Evolutionary conservation across 306 rosid species (phyloP), one percentile per base, ranked within the genome.

Genomic region (Carpinus viminea): DNA sequence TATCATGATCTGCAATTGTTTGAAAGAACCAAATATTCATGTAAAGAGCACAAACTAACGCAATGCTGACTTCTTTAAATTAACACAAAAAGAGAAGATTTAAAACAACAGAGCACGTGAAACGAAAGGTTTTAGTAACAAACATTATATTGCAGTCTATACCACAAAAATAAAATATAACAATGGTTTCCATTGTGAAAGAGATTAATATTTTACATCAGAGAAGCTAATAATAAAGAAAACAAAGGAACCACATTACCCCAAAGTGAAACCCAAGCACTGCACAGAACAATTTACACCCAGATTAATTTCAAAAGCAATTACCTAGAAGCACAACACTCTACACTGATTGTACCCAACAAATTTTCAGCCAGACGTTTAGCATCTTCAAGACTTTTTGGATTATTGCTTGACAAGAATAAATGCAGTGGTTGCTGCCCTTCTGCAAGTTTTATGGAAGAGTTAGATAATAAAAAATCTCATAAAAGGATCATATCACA

Each of bases 241-340:
- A 59, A 59, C 21, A 34, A 10, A 57, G 64, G 65, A 21, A 24
- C 36, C 5, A 24, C 7, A 59, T 20, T 9, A 59, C 65, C 65
- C 36, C 38, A 11, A 53, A 26, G 6, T 36, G 36, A 56, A 48
- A 69, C 16, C 69, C 55, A 56, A 2, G 70, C 68, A 47, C 54
- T 20, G 70, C 24, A 46, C 9, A 45, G 51, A 80, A 18, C 26
- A 66, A 38, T 66, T 66, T 66, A 9, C 26, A 68, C 72, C 72
- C 47, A 60, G 48, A 55, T 73, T 73, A n/a, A 71, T 45, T 53
- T 47, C 36, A 78, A 78, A 83, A 43, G 54, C 52, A 78, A 85
- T 87, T 91, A 95, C 99, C 99, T 95, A 56, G 93, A 84, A 78
- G 88, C 86, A 77, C 98, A 97, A 81, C 91, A 91, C 57, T 95